A percentile compares a stretch with the other conserved stretches of the same genome.
These are phyloP conservation scores for Lactarius indigo DNA, from an alignment of 768 basidiomycete species.

Conservation along the genomic window DNA sequence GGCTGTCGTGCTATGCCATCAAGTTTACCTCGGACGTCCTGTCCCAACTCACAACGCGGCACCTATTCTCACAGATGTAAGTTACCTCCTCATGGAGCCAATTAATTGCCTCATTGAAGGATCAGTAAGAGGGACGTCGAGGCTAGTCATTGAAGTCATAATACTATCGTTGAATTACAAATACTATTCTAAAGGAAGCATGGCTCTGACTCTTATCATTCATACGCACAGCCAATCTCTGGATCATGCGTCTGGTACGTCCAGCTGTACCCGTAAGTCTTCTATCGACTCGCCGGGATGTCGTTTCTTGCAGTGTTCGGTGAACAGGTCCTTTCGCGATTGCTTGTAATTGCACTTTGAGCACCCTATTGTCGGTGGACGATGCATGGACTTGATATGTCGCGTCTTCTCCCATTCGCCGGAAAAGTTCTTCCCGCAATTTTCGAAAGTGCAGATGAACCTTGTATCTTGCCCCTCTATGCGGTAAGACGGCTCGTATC, in stretches of 20 bases:
- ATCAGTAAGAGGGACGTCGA: not conserved
- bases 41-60: not conserved
- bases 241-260: not conserved
- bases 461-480: not conserved
- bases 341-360: slow-evolving; percentile 19
- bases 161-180: not conserved
- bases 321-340: slow-evolving; percentile 20
- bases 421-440: slow-evolving; percentile 16
- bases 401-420: slow-evolving; percentile 21
- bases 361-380: slow-evolving; percentile 19
- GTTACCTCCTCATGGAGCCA: not conserved
- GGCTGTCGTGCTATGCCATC: not conserved
- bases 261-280: slow-evolving; percentile 1
- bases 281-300: slow-evolving; percentile 8
- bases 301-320: slow-evolving; percentile 21
- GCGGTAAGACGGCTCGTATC: not conserved
- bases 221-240: not conserved
- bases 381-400: slow-evolving; percentile 17
- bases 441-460: slow-evolving; percentile 1
- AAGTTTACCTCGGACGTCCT: not conserved
- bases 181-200: not conserved
- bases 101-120: not conserved
- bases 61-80: not conserved
- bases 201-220: not conserved
- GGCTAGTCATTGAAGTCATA: not conserved